Evolutionary conservation across 352 stramenopile species (phyloP), one percentile per base, ranked within the genome.

Genomic region (Pythium insidiosum): DNA sequence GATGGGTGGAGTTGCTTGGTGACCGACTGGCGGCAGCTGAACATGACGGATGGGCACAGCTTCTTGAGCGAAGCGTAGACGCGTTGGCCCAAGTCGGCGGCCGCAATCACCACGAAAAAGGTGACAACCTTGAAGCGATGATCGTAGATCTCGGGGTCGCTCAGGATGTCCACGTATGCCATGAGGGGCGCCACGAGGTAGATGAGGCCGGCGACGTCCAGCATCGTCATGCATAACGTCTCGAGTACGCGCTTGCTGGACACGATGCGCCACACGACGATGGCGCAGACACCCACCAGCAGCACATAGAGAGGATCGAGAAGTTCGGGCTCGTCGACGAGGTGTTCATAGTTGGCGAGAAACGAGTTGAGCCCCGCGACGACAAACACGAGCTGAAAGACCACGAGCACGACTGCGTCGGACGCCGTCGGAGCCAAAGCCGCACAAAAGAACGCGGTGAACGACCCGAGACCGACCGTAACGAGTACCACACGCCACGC

Each of bases 171-270:
- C 1, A 66, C 55, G 11, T 76, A 61, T 22, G 78, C 71, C 63
- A 82, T 78, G 61, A 86, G 67, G n/a, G 76, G 71, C n/a, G 66
- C 45, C 7, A 73, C 58, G 35, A 86, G 38, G 25, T 77, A 73
- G 25, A 73, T 61, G 29, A 86, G 33, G 0, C 66, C 69, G 29
- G 81, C 42, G 3, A 74, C 70, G 47, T 86, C 73, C 37, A 83
- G 51, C 29, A 63, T 47, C n/a, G 72, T 49, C 54, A 74, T 68
- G 25, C 84, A 31, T 16, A 66, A 61, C 15, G 66, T 84, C 21
- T 78, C 61, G 25, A 82, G 41, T 2, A 83, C 56, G 26, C 79
- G 72, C 33, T 71, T 64, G 43, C 56, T 83, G n/a, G 62, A 61
- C 4, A 79, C 42, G 44, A 86, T 77, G 12, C 73, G 70, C 37